phyloP scores from a whole-genome alignment of 2,329 filamentous ascomycete genomes.

The Paraphoma chrysanthemicola region DNA sequence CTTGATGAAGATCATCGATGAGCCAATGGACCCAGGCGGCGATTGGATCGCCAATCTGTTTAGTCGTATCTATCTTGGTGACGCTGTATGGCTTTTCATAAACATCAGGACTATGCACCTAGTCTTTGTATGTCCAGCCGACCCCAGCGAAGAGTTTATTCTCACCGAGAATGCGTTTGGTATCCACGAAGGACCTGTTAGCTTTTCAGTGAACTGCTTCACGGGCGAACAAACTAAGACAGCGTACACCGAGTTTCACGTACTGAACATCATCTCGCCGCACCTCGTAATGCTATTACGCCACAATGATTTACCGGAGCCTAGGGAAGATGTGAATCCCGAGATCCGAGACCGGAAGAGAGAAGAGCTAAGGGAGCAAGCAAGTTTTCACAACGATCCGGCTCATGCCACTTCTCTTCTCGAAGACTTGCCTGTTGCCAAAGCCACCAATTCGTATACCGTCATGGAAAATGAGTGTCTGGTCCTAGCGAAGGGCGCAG shows the following conservation, averaged over 20 bases:
- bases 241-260: slow-evolving; percentile 20
- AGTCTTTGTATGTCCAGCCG: slow-evolving; percentile 36
- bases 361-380: neutral
- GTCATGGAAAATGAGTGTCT: neutral
- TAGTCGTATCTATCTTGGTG: slow-evolving; percentile 32
- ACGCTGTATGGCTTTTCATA: slow-evolving; percentile 38
- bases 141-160: slow-evolving; percentile 37
- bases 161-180: slow-evolving; percentile 43
- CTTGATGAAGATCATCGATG: slow-evolving; percentile 37
- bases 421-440: slow-evolving; percentile 14
- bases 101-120: slow-evolving; percentile 37
- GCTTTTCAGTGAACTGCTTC: neutral
- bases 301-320: slow-evolving; percentile 20
- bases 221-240: slow-evolving; percentile 2
- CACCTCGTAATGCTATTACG: slow-evolving; percentile 30
- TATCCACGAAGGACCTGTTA: slow-evolving; percentile 39
- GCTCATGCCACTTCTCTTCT: slow-evolving; percentile 9
- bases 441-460: slow-evolving; percentile 14
- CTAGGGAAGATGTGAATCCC: slow-evolving; percentile 14
- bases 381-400: neutral
- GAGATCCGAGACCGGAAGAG: neutral
- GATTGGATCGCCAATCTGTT: slow-evolving; percentile 35
- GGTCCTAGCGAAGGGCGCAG: neutral
- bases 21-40: slow-evolving; percentile 33
- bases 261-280: slow-evolving; percentile 22